phyloP scores from a whole-genome alignment of 1,284 basidiomycete species.

The Fomitopsis betulina region DNA sequence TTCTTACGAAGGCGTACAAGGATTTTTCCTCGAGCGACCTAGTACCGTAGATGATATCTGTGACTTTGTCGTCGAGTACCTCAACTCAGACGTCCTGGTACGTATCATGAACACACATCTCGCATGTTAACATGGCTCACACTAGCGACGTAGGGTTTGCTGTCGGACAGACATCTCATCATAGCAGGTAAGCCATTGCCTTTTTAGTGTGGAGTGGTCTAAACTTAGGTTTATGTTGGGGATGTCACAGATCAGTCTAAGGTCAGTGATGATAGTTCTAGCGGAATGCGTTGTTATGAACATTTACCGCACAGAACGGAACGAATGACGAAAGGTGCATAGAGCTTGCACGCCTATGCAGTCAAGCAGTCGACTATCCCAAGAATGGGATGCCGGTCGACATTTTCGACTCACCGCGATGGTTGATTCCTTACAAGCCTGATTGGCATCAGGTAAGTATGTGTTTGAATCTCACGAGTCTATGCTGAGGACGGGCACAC shows the following conservation, averaged over 20 bases:
- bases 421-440: conserved; percentile 61
- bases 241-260: conserved; percentile 51
- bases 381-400: conserved; percentile 69
- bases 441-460: conserved; percentile 54
- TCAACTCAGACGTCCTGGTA: conserved; percentile 75
- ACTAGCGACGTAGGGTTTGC: conserved; percentile 44
- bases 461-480: not conserved
- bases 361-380: conserved; percentile 67
- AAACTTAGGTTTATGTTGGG: not conserved
- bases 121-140: not conserved
- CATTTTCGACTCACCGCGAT: conserved; percentile 38
- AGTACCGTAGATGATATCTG: conserved; percentile 73
- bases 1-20: conserved; percentile 39
- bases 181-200: conserved; percentile 54
- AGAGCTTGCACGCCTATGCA: conserved; percentile 61
- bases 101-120: conserved; percentile 10
- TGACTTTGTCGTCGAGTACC: conserved; percentile 80
- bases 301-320: conserved; percentile 42
- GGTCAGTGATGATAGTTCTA: conserved; percentile 28
- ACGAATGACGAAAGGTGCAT: conserved; percentile 62
- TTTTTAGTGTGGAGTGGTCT: not conserved
- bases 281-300: not conserved
- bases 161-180: conserved; percentile 65
- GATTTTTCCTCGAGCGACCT: conserved; percentile 32
- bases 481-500: conserved; percentile 8